Conservation (phyloP, 208 protist species). For the Strigomonas oncopelti region DNA sequence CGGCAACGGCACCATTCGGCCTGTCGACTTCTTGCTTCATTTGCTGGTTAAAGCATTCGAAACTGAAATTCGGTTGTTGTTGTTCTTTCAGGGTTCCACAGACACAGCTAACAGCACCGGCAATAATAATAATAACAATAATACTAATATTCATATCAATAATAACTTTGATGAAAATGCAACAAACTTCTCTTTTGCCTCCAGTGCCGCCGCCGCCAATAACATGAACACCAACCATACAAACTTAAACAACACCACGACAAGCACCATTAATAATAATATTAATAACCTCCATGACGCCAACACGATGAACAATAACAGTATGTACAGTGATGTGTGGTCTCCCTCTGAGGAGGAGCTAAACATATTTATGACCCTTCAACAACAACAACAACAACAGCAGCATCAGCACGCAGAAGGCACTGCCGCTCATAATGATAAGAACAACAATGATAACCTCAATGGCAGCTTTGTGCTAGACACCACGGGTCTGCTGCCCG, state of each 20-base stretch:
- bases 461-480: not conserved
- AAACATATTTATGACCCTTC: not conserved
- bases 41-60: not conserved
- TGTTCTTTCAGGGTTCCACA: not conserved
- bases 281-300: not conserved
- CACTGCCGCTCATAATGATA: not conserved
- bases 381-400: not conserved
- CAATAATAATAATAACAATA: slow-evolving; percentile 13
- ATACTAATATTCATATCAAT: slow-evolving; percentile 6
- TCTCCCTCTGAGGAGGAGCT: not conserved
- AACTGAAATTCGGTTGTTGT: not conserved
- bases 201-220: not conserved
- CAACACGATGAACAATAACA: not conserved
- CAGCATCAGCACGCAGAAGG: not conserved
- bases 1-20: not conserved
- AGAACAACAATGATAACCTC: not conserved
- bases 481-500: not conserved
- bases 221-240: not conserved
- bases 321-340: not conserved
- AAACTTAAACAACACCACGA: no score
- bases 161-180: slow-evolving; percentile 9
- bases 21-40: slow-evolving; percentile 1
- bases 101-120: slow-evolving; percentile 5
- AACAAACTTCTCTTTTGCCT: slow-evolving; percentile 3
- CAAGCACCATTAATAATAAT: no score